Conservation (phyloP, 2,329 filamentous ascomycete genomes). For the Aspergillus piperis region DNA sequence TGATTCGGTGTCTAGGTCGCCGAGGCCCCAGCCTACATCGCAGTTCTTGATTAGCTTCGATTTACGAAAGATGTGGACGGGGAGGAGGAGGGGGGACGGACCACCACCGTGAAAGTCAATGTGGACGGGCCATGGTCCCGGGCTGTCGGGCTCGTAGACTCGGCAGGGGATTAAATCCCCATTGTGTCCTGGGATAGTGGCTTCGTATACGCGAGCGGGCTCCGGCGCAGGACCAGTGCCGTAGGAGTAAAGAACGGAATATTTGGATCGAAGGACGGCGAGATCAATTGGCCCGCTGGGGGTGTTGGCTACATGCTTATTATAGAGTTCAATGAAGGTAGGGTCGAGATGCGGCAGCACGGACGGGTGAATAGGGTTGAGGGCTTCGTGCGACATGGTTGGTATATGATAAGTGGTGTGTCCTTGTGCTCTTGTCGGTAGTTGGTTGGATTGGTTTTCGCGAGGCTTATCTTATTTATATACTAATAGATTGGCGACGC, state of each 20-base stretch:
- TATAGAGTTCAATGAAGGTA: conserved; percentile 53
- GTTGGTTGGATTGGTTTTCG: not conserved
- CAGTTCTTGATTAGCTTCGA: no score
- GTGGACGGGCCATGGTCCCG: conserved; percentile 50
- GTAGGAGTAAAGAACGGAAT: conserved; percentile 50
- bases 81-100: conserved; percentile 1
- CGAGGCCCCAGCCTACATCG: conserved; percentile 47
- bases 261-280: conserved; percentile 41
- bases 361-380: conserved; percentile 53
- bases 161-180: conserved; percentile 41
- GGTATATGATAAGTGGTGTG: not conserved
- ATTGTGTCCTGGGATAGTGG: conserved; percentile 36
- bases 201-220: conserved; percentile 44
- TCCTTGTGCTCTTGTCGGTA: not conserved
- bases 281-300: conserved; percentile 46
- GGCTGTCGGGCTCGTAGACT: conserved; percentile 47
- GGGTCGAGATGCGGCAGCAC: conserved; percentile 51
- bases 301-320: conserved; percentile 47
- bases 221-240: conserved; percentile 47
- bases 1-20: conserved; percentile 53
- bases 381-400: conserved; percentile 40
- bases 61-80: no score
- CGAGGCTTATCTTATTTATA: not conserved
- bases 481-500: no score
- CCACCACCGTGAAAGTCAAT: conserved; percentile 54